Conservation (phyloP, 106 monocot species). For the Acorus calamus region DNA sequence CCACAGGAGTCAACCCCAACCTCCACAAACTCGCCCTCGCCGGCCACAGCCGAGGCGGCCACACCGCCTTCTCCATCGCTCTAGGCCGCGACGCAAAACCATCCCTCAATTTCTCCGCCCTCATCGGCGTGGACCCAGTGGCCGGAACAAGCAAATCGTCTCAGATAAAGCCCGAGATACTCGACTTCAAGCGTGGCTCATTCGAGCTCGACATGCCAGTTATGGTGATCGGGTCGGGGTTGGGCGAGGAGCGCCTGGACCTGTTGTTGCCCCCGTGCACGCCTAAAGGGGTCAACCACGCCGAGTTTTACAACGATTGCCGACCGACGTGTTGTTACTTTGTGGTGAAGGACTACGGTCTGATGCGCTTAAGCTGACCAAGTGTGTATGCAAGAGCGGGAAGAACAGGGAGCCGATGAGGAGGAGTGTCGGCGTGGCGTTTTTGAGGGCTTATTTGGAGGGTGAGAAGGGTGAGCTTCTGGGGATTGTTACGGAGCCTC, state of each 20-base stretch:
- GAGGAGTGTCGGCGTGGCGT: neutral
- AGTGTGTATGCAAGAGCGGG: neutral
- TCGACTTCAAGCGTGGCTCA: neutral
- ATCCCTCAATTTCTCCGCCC: neutral
- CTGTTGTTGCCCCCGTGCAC: neutral
- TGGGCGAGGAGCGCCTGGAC: neutral
- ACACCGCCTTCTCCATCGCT: no score
- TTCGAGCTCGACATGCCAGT: neutral
- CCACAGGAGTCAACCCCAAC: neutral
- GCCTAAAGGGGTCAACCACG: neutral
- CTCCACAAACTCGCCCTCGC: neutral
- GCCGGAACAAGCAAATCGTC: neutral
- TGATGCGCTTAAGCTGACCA: neutral
- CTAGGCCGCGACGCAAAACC: neutral
- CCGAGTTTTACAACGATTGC: slow-evolving; percentile 1
- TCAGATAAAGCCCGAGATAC: neutral
- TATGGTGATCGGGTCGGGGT: neutral
- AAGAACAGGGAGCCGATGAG: neutral
- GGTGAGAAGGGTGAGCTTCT: neutral
- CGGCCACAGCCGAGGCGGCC: slow-evolving; percentile 8
- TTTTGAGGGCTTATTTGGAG: neutral
- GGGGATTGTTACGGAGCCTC: neutral
- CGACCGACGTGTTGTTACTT: neutral
- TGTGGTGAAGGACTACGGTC: slow-evolving; percentile 3
- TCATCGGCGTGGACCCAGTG: slow-evolving; percentile 5